A percentile compares a stretch with the other conserved stretches of the same genome.
Conservation (phyloP, 2,329 filamentous ascomycete genomes). For the Fusarium verrucosum region DNA sequence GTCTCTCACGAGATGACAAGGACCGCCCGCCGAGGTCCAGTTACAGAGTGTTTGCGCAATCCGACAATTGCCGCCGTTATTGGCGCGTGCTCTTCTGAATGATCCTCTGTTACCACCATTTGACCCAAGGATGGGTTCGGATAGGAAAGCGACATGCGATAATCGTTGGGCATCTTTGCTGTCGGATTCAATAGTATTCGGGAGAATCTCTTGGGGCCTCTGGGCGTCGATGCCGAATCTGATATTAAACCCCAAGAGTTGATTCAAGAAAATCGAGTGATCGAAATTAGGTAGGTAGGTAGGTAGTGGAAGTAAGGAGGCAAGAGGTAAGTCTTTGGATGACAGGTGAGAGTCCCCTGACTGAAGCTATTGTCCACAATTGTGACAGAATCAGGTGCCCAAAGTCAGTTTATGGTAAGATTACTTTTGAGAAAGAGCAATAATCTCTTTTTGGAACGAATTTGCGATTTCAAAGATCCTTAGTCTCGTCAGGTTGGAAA, state of each 20-base stretch:
- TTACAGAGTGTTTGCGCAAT: conserved; percentile 39
- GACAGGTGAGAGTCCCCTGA: background rate
- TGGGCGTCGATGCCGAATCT: background rate
- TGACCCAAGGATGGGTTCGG: conserved; percentile 48
- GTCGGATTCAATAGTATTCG: background rate
- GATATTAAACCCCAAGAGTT: background rate
- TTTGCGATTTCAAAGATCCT: background rate
- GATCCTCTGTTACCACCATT: conserved; percentile 38
- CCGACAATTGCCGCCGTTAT: conserved; percentile 15
- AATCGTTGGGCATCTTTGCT: conserved; percentile 43
- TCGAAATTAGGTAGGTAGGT: background rate
- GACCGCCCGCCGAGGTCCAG: conserved; percentile 43
- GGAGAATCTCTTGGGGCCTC: background rate
- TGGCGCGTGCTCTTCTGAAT: background rate
- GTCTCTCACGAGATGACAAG: conserved; percentile 51
- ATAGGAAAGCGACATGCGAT: conserved; percentile 48
- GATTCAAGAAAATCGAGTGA: background rate
- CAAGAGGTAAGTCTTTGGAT: background rate
- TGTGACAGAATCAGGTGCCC: background rate
- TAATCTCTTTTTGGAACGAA: background rate
- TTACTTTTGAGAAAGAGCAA: too few relatives aligned
- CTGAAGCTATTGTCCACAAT: background rate
- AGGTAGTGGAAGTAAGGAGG: background rate
- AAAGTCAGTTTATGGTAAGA: background rate
- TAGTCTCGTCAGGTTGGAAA: background rate